These are phyloP conservation scores for Pyricularia grisea DNA, from an alignment of 2,329 filamentous ascomycete genomes.

Conservation along the genomic window DNA sequence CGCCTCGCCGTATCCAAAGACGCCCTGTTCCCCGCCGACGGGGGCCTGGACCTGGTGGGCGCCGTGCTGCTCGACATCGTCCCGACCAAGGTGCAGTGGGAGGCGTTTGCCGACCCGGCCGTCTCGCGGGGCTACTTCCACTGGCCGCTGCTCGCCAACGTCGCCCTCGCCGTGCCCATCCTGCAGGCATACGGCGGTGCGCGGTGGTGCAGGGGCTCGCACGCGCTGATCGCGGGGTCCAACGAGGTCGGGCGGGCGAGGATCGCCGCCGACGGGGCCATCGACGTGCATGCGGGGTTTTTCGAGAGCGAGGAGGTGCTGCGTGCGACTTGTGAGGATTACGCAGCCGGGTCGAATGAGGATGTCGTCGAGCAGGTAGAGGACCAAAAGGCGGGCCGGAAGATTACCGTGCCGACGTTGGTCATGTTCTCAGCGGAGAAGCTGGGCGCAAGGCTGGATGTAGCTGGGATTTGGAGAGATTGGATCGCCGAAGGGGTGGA, in stretches of 20 bases:
- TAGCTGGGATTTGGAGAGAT: slow-evolving; percentile 30
- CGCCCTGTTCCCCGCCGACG: slow-evolving; percentile 8
- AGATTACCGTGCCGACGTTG: slow-evolving; percentile 29
- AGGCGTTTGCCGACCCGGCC: slow-evolving; percentile 24
- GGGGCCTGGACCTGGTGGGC: slow-evolving; percentile 23
- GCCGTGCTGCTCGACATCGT: slow-evolving; percentile 37
- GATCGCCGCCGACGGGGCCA: slow-evolving; percentile 22
- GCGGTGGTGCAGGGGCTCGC: slow-evolving; percentile 22
- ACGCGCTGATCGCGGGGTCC: slow-evolving; percentile 20
- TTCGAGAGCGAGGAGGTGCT: slow-evolving; percentile 32
- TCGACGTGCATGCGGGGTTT: slow-evolving; percentile 30
- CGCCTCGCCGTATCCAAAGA: slow-evolving; percentile 29
- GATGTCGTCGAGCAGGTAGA: slow-evolving; percentile 31
- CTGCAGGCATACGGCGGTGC: slow-evolving; percentile 30
- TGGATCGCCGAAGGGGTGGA: slow-evolving; percentile 26
- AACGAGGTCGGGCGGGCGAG: slow-evolving; percentile 11
- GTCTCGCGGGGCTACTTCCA: slow-evolving; percentile 32
- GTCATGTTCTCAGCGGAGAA: slow-evolving; percentile 32
- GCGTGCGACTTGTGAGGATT: slow-evolving; percentile 34
- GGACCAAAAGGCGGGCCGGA: slow-evolving; percentile 33
- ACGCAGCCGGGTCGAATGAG: slow-evolving; percentile 28
- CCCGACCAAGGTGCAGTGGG: slow-evolving; percentile 35
- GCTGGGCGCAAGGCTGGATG: slow-evolving; percentile 31
- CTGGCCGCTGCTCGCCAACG: slow-evolving; percentile 40
- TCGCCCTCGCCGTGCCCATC: slow-evolving; percentile 29